Conservation (phyloP, 1,284 basidiomycete species). For the Coniophora puteana region DNA sequence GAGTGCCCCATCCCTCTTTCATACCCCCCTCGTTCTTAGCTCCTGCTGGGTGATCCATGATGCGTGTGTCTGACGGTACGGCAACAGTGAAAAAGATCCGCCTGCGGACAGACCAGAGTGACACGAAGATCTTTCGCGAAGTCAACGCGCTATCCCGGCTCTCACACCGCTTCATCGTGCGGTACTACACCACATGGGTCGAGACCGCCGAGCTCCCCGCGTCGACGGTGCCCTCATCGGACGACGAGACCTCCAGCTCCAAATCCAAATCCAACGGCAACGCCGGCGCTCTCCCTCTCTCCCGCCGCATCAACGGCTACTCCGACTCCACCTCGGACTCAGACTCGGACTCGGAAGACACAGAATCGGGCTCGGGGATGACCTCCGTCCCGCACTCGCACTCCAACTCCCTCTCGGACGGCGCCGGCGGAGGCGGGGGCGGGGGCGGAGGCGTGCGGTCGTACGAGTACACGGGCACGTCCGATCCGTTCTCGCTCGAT, state of each 20-base stretch:
- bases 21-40: too few species aligned
- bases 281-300: too few species aligned
- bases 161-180: constrained; percentile 87
- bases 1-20: constrained; percentile 13
- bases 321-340: constrained; percentile 35
- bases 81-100: constrained; percentile 85
- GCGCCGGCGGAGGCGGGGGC: too few species aligned
- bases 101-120: constrained; percentile 74
- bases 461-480: constrained; percentile 28
- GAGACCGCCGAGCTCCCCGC: constrained; percentile 58
- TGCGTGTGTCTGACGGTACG: too few species aligned
- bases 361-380: constrained; percentile 40
- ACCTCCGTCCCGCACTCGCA: constrained; percentile 49
- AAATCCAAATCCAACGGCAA: too few species aligned
- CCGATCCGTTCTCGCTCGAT: constrained; percentile 55
- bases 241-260: too few species aligned
- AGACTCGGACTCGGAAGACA: constrained; percentile 36
- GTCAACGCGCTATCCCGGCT: constrained; percentile 87
- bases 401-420: constrained; percentile 34
- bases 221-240: constrained; percentile 45
- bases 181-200: constrained; percentile 86
- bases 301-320: too few species aligned
- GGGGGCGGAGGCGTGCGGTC: constrained; percentile 50
- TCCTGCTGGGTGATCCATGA: too few species aligned
- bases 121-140: constrained; percentile 88